Percentiles rank a stretch among this genome's conserved stretches.
phyloP scores from a whole-genome alignment of 2,329 filamentous ascomycete genomes.

The Metarhizium anisopliae region DNA sequence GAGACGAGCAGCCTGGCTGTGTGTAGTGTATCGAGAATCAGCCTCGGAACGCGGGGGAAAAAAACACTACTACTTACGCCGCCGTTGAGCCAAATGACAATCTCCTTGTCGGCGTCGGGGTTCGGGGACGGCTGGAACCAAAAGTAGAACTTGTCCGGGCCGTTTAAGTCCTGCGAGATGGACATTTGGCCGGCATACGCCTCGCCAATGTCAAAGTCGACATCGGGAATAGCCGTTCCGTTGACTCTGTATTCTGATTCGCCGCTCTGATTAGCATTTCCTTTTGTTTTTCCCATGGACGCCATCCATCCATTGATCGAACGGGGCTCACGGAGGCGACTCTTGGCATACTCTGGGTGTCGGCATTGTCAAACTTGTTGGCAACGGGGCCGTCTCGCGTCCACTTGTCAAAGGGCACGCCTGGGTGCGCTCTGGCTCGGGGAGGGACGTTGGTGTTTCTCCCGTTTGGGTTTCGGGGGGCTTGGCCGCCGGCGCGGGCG shows the following conservation, averaged over 20 bases:
- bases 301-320: background rate
- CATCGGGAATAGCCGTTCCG: slow-evolving; percentile 51
- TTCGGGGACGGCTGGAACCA: slow-evolving; percentile 44
- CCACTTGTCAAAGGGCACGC: slow-evolving; percentile 3
- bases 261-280: background rate
- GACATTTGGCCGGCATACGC: slow-evolving; percentile 49
- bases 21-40: background rate
- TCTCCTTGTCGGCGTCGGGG: slow-evolving; percentile 40
- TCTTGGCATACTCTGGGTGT: slow-evolving; percentile 5
- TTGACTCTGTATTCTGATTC: slow-evolving; percentile 46
- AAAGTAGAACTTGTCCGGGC: slow-evolving; percentile 33
- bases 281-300: too few species aligned
- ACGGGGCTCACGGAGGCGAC: background rate
- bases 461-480: background rate
- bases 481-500: background rate
- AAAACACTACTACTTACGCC: slow-evolving; percentile 22
- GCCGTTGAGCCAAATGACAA: slow-evolving; percentile 55
- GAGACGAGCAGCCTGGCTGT: slow-evolving; percentile 45
- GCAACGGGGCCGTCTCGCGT: slow-evolving; percentile 1
- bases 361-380: slow-evolving; percentile 5
- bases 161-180: slow-evolving; percentile 34
- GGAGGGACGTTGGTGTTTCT: background rate
- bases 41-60: background rate
- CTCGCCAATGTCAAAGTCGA: slow-evolving; percentile 54
- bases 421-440: background rate